Evolutionary conservation across 768 basidiomycete species (phyloP).

Genomic region (Chiua virens): DNA sequence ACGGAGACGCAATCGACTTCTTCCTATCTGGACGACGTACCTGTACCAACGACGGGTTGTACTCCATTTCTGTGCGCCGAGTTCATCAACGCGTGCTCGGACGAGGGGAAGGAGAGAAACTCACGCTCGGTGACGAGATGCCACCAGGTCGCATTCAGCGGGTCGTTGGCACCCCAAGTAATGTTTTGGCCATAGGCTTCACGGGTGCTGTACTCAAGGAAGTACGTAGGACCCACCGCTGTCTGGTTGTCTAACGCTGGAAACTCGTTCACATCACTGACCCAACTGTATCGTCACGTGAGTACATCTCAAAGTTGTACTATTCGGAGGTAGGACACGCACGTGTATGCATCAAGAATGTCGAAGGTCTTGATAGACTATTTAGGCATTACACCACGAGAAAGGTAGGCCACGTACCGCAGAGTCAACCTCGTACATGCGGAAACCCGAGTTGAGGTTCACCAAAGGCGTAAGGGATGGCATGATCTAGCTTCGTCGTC

Average conservation of each 20-base stretch:
- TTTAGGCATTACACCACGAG: neutral
- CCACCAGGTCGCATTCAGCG: conserved; percentile 80
- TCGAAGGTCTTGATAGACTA: conserved; percentile 63
- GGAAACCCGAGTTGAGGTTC: conserved; percentile 74
- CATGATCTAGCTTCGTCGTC: conserved; percentile 13
- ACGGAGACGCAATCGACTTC: neutral
- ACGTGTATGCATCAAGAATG: conserved; percentile 74
- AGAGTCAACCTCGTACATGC: conserved; percentile 41
- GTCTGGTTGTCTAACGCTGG: conserved; percentile 55
- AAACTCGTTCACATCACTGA: conserved; percentile 58
- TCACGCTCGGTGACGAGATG: conserved; percentile 69
- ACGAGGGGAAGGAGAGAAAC: conserved; percentile 10
- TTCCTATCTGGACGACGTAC: conserved; percentile 4
- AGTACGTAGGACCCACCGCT: conserved; percentile 56
- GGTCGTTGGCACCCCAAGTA: conserved; percentile 59
- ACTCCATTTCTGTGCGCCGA: conserved; percentile 21
- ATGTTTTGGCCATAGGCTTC: conserved; percentile 56
- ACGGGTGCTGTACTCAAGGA: conserved; percentile 66
- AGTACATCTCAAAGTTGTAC: neutral
- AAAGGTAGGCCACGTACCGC: conserved; percentile 17
- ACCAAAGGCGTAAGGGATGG: conserved; percentile 68
- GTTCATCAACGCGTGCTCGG: neutral
- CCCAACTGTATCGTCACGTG: conserved; percentile 49
- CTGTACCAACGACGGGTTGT: conserved; percentile 20
- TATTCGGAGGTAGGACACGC: conserved; percentile 21